Evolutionary conservation across 257 asterid genomes (phyloP).

Genomic region (Osmanthus fragrans): DNA sequence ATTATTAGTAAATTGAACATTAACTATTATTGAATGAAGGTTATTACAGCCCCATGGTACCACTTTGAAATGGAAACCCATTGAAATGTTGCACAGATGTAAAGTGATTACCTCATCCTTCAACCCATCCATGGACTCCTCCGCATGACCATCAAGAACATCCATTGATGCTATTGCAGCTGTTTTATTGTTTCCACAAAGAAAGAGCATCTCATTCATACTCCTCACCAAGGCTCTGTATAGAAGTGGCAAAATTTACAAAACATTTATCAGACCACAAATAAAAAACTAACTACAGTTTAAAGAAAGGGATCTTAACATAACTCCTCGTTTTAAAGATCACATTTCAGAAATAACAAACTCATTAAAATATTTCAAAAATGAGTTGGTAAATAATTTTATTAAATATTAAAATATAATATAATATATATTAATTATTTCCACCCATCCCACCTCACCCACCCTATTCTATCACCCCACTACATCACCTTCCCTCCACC

Average conservation of each 20-base stretch:
- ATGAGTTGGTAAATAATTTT: no score
- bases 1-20: no score
- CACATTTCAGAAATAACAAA: no score
- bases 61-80: conserved; percentile 12
- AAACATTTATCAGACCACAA: conserved; percentile 8
- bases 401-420: no score
- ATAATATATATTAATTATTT: no score
- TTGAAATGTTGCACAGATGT: background rate
- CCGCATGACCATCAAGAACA: conserved; percentile 37
- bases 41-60: background rate
- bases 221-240: conserved; percentile 86
- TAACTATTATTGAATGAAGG: no score
- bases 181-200: conserved; percentile 69
- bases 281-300: background rate
- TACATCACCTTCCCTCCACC: no score
- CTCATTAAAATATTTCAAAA: no score
- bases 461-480: no score
- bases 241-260: conserved; percentile 19
- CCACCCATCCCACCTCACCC: no score
- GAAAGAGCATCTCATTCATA: conserved; percentile 89
- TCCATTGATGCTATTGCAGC: conserved; percentile 71
- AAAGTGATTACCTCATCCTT: conserved; percentile 63
- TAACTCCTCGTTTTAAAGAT: no score
- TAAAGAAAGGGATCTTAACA: no score
- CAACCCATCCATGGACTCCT: conserved; percentile 40